phyloP scores from a whole-genome alignment of 1,284 basidiomycete species.

The Malassezia pachydermatis region DNA sequence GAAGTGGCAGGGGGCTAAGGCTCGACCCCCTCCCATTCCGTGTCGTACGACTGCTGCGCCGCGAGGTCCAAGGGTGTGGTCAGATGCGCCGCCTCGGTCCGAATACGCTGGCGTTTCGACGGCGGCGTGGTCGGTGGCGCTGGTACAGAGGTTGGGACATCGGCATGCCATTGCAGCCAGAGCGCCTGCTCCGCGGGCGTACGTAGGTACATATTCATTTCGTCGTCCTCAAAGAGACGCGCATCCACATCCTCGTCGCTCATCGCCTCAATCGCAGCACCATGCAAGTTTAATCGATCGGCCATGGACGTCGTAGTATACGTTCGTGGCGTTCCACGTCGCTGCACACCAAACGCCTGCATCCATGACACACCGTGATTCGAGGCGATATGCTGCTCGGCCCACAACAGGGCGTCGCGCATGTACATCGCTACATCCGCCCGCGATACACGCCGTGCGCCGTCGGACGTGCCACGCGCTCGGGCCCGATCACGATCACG shows the following conservation, averaged over 20 bases:
- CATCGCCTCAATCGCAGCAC: constrained; percentile 6
- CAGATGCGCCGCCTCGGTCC: constrained; percentile 1
- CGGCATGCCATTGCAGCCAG: constrained; percentile 9
- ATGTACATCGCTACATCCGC: constrained; percentile 5
- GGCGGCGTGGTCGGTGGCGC: not conserved
- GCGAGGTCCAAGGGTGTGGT: constrained; percentile 7
- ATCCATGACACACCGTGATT: not conserved
- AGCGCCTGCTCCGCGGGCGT: constrained; percentile 6
- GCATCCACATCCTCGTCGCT: constrained; percentile 12
- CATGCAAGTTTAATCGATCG: constrained; percentile 6
- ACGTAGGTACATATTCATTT: constrained; percentile 10
- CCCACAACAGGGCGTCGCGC: constrained; percentile 2
- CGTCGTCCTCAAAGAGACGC: constrained; percentile 6
- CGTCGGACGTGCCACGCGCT: not conserved
- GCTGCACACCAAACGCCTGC: not conserved
- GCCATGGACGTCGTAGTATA: not conserved
- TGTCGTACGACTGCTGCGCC: constrained; percentile 2
- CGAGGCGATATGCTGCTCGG: not conserved
- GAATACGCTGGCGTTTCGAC: not conserved
- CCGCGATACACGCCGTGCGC: not conserved
- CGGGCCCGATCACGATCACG: constrained; percentile 8
- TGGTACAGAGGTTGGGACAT: not conserved
- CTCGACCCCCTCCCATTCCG: constrained; percentile 4
- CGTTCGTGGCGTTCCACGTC: not conserved
- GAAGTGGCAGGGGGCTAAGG: constrained; percentile 27